These are phyloP conservation scores for Austroboletus niveus DNA, from an alignment of 1,284 basidiomycete species.

Conservation along the genomic window DNA sequence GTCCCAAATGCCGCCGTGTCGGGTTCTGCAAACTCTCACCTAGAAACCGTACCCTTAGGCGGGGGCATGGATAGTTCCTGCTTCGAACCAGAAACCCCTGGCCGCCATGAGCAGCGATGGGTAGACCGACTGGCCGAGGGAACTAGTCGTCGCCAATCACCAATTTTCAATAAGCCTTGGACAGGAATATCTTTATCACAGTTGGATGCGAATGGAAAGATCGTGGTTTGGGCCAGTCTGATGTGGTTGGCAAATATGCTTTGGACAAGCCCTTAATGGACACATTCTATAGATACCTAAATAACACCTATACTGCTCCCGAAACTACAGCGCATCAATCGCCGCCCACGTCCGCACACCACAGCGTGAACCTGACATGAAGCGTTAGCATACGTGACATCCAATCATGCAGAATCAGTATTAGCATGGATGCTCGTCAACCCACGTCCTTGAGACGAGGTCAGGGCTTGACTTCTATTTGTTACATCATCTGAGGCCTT, in stretches of 20 bases:
- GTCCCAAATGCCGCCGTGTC: neutral
- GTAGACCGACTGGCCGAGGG: conserved; percentile 52
- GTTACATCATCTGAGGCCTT: conserved; percentile 50
- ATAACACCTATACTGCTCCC: neutral
- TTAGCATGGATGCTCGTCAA: conserved; percentile 84
- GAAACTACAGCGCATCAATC: neutral
- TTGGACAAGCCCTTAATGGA: conserved; percentile 44
- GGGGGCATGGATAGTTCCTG: conserved; percentile 1
- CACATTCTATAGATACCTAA: neutral
- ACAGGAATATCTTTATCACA: conserved; percentile 29
- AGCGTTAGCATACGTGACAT: no score
- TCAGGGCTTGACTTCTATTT: conserved; percentile 90
- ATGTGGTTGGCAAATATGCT: conserved; percentile 61
- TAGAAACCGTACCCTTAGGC: conserved; percentile 13
- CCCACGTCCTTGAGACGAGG: conserved; percentile 63
- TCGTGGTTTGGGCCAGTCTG: conserved; percentile 33
- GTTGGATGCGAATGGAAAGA: conserved; percentile 33
- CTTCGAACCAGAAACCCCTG: conserved; percentile 35
- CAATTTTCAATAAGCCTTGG: conserved; percentile 31
- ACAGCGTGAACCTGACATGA: no score
- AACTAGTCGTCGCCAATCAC: conserved; percentile 24
- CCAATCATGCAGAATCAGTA: conserved; percentile 46
- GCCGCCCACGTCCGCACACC: no score
- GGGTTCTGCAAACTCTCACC: neutral
- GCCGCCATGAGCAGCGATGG: conserved; percentile 47